Percentiles rank a stretch among this genome's conserved stretches.
These are phyloP conservation scores for Xylariaceae sp. DNA, from an alignment of 2,329 filamentous ascomycete species.

Conservation along the genomic window DNA sequence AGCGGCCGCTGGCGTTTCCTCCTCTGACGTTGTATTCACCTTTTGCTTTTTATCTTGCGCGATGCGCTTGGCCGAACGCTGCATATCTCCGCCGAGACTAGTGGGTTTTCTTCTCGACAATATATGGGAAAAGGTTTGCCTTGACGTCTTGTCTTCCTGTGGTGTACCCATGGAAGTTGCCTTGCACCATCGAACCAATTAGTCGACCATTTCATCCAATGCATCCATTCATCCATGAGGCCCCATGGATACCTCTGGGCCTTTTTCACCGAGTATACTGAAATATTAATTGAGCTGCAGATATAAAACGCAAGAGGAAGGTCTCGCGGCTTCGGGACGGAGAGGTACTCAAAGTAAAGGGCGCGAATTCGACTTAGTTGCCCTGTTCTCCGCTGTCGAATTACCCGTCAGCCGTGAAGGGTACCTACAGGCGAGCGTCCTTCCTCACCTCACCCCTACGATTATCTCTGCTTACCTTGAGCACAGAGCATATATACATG, in stretches of 20 bases:
- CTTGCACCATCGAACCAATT: background rate
- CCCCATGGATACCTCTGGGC: background rate
- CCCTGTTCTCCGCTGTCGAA: background rate
- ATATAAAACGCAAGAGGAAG: background rate
- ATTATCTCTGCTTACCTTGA: background rate
- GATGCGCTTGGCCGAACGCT: background rate
- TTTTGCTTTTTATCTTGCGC: slow-evolving; percentile 10
- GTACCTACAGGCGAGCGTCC: no score
- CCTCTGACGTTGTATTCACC: no score
- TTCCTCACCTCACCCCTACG: no score
- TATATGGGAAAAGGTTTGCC: background rate
- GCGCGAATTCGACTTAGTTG: no score
- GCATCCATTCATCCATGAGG: background rate
- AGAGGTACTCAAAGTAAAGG: background rate
- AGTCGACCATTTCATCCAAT: background rate
- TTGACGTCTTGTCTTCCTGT: background rate
- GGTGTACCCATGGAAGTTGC: background rate
- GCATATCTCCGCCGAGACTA: background rate
- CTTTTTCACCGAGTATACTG: background rate
- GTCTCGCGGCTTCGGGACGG: background rate
- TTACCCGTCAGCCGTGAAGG: background rate
- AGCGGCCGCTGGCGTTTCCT: no score
- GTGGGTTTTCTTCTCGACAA: background rate
- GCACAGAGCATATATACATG: background rate
- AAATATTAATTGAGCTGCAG: background rate